phyloP scores from a whole-genome alignment of 2,329 filamentous ascomycete species.

The Penicillium sp. region DNA sequence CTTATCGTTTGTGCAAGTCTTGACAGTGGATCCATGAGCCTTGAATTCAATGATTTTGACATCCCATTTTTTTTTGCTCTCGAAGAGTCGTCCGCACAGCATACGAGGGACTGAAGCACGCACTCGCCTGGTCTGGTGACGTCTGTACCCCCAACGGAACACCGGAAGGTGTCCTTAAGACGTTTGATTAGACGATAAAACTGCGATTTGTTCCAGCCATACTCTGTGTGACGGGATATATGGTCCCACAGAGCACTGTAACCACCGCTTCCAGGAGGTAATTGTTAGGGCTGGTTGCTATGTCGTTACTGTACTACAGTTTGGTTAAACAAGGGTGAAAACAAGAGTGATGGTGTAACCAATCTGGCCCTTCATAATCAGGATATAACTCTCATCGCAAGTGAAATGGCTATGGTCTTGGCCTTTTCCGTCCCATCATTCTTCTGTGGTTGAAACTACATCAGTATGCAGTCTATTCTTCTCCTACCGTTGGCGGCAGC shows the following conservation, averaged over 20 bases:
- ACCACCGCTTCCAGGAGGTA: neutral
- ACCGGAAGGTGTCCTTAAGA: neutral
- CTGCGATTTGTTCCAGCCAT: neutral
- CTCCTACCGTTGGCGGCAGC: neutral
- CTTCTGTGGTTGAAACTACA: neutral
- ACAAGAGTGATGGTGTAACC: neutral
- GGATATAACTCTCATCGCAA: neutral
- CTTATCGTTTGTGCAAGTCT: neutral
- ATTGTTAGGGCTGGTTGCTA: neutral
- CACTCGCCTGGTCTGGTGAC: neutral
- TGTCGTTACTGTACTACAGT: neutral
- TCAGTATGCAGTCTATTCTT: neutral
- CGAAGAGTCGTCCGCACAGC: neutral
- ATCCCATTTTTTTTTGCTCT: neutral
- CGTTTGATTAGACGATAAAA: neutral
- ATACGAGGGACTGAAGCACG: neutral
- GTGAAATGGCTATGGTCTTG: neutral
- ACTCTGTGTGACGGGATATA: neutral
- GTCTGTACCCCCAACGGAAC: no score
- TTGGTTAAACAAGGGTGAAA: no score
- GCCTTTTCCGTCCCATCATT: neutral
- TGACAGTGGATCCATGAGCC: neutral
- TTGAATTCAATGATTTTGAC: neutral
- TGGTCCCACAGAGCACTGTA: neutral
- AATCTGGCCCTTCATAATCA: neutral